A percentile compares a stretch with the other conserved stretches of the same genome.
phyloP scores from a whole-genome alignment of 371 early-diverging fungal genomes.

The Thermomucor indicae-seudaticae region DNA sequence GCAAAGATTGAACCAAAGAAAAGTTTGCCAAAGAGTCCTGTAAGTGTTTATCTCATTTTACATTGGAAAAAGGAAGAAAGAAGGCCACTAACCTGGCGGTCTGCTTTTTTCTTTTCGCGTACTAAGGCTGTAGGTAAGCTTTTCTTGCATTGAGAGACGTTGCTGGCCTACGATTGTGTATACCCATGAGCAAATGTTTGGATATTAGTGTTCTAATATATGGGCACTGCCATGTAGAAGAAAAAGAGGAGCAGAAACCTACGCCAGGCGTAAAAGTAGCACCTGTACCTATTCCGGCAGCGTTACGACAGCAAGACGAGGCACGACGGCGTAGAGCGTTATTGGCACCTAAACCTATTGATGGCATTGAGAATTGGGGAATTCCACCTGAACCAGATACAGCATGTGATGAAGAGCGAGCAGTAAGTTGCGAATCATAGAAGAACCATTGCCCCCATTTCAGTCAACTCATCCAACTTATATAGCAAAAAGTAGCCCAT shows the following conservation, averaged over 20 bases:
- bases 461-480: constrained; percentile 3
- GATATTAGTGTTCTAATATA: no score
- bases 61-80: no score
- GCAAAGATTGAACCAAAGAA: no score
- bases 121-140: no score
- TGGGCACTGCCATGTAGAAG: background rate
- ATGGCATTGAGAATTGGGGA: constrained; percentile 41
- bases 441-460: background rate
- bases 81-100: no score
- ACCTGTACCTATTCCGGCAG: background rate
- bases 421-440: constrained; percentile 20
- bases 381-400: constrained; percentile 49
- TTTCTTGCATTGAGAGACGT: no score
- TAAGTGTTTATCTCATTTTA: no score
- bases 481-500: constrained; percentile 60
- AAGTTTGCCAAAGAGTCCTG: no score
- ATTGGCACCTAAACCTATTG: constrained; percentile 32
- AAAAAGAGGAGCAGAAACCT: background rate
- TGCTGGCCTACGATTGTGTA: no score
- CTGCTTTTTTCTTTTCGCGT: no score
- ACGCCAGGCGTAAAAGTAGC: no score
- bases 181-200: no score
- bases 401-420: constrained; percentile 46
- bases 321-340: constrained; percentile 14
- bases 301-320: constrained; percentile 2